A percentile compares a stretch with the other conserved stretches of the same genome.
phyloP scores from a whole-genome alignment of 176 grass and related monocot genomes.

The Ensete ventricosum region DNA sequence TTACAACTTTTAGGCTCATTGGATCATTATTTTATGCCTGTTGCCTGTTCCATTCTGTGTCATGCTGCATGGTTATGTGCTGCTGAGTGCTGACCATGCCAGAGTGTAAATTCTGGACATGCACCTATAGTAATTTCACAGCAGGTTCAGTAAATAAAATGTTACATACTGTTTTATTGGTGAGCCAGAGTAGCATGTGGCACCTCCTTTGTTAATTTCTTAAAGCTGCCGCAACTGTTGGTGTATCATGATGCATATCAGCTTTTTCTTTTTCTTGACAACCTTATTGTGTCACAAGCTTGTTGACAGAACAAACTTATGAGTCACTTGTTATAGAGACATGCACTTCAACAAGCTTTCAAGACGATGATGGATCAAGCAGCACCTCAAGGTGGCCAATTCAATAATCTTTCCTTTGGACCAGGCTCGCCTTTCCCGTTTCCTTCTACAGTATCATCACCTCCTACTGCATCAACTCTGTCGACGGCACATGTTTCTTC shows the following conservation, averaged over 20 bases:
- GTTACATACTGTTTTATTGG: neutral
- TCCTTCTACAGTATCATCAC: conserved; percentile 41
- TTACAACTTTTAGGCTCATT: neutral
- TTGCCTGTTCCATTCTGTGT: neutral
- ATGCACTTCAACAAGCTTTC: conserved; percentile 67
- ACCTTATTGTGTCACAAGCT: neutral
- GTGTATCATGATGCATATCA: neutral
- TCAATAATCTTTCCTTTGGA: conserved; percentile 44
- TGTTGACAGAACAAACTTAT: conserved; percentile 4
- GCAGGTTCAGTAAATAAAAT: neutral
- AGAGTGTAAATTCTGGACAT: neutral
- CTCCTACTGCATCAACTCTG: conserved; percentile 32
- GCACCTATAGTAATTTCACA: neutral
- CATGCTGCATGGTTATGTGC: neutral
- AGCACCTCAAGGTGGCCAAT: conserved; percentile 31
- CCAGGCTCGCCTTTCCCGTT: conserved; percentile 68
- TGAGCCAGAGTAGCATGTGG: neutral
- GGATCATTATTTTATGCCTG: neutral
- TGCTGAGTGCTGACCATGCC: neutral
- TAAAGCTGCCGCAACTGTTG: neutral
- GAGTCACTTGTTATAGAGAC: conserved; percentile 7
- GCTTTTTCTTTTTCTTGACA: neutral
- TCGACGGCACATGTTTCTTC: conserved; percentile 27
- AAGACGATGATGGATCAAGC: conserved; percentile 92
- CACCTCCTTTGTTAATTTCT: neutral